phyloP scores from a whole-genome alignment of 495 filamentous ascomycete genomes.

The Mycothermus thermophilus region DNA sequence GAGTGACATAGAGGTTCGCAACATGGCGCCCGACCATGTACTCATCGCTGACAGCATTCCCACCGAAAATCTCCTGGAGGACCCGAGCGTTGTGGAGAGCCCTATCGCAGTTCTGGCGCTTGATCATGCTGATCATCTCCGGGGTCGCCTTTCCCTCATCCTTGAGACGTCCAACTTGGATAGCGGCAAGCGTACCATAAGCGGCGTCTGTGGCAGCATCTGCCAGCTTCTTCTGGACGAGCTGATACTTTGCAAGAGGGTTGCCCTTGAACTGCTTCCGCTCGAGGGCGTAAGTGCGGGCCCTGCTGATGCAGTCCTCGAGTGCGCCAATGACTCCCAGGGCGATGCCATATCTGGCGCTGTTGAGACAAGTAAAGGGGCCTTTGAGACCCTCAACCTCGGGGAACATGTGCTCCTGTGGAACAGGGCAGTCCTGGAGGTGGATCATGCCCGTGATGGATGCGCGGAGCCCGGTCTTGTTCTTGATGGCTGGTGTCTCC shows the following conservation, averaged over 20 bases:
- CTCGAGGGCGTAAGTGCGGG: slow-evolving; percentile 77
- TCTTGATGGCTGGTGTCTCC: slow-evolving; percentile 84
- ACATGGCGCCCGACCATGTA: slow-evolving; percentile 92
- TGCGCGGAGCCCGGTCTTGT: slow-evolving; percentile 87
- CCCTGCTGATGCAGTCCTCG: slow-evolving; percentile 72
- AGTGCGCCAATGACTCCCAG: slow-evolving; percentile 88
- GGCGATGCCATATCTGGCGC: slow-evolving; percentile 82
- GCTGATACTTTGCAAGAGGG: slow-evolving; percentile 89
- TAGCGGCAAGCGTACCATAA: slow-evolving; percentile 72
- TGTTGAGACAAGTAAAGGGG: slow-evolving; percentile 89
- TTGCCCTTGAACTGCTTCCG: slow-evolving; percentile 95
- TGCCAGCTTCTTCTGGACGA: slow-evolving; percentile 95
- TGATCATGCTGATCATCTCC: slow-evolving; percentile 98
- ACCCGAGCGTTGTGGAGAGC: slow-evolving; percentile 66
- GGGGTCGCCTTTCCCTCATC: slow-evolving; percentile 76
- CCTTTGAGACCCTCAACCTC: slow-evolving; percentile 76
- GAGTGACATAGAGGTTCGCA: slow-evolving; percentile 90
- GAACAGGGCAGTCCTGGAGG: slow-evolving; percentile 76
- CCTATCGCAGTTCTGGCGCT: slow-evolving; percentile 93
- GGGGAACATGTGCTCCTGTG: slow-evolving; percentile 86
- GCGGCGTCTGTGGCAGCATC: slow-evolving; percentile 85
- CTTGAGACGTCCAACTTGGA: slow-evolving; percentile 86
- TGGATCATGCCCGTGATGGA: slow-evolving; percentile 98
- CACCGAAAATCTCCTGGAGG: slow-evolving; percentile 90
- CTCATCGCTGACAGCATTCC: slow-evolving; percentile 93